Conservation (phyloP, 805 yeast genomes). For the Cyberlindnera euphorbiae region DNA sequence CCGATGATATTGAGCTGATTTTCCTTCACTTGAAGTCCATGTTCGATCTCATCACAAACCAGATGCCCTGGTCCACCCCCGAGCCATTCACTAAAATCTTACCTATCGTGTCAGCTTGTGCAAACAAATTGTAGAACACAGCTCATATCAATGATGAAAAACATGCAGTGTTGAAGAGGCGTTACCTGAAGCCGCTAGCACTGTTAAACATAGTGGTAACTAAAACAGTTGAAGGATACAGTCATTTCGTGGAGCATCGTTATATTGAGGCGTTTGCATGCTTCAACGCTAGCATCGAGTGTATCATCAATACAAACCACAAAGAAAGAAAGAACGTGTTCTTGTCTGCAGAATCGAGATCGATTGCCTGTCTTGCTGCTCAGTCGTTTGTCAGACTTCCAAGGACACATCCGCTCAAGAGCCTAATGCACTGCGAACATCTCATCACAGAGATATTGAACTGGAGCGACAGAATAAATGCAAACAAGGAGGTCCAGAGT, state of each 20-base stretch:
- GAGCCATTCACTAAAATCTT: conserved; percentile 3
- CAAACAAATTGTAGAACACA: not conserved
- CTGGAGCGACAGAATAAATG: conserved; percentile 5
- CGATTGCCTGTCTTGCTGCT: conserved; percentile 6
- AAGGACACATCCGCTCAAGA: not conserved
- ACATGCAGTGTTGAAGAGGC: not conserved
- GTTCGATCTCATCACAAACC: conserved; percentile 2
- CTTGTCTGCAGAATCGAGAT: conserved; percentile 1
- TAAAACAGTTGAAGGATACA: conserved; percentile 7
- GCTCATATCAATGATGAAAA: not conserved
- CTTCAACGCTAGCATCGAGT: too few relatives aligned
- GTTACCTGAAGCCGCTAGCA: not conserved
- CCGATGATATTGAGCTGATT: not conserved
- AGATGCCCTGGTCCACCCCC: conserved; percentile 3
- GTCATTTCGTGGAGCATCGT: conserved; percentile 1
- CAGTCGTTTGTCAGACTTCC: conserved; percentile 7
- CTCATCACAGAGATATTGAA: conserved; percentile 3
- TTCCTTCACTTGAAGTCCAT: not conserved
- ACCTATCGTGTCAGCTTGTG: not conserved
- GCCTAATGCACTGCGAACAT: conserved; percentile 4
- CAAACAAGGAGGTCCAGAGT: conserved; percentile 1
- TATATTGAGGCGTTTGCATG: not conserved
- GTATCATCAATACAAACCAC: too few relatives aligned
- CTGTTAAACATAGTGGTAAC: not conserved
- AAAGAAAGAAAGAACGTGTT: not conserved